Conservation (phyloP, 2,329 filamentous ascomycete species). For the Xylaria sp. region DNA sequence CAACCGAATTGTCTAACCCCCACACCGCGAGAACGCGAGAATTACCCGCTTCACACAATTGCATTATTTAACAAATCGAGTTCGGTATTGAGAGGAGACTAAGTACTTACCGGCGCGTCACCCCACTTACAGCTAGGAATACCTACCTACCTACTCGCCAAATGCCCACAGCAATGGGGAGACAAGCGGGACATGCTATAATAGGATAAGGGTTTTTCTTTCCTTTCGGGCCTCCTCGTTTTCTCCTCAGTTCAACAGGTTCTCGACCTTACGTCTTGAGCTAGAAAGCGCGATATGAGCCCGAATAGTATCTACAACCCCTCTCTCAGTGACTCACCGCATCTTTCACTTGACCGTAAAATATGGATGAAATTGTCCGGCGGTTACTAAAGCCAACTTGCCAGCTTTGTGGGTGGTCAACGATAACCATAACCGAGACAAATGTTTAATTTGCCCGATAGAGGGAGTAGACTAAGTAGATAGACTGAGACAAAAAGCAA, state of each 20-base stretch:
- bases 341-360: not conserved
- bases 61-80: constrained; percentile 2
- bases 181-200: constrained; percentile 18
- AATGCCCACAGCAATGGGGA: not conserved
- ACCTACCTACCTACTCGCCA: not conserved
- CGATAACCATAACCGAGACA: constrained; percentile 27
- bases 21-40: constrained; percentile 8
- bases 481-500: constrained; percentile 30
- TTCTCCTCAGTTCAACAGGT: constrained; percentile 4
- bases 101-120: not conserved
- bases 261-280: constrained; percentile 12
- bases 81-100: not conserved
- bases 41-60: constrained; percentile 14
- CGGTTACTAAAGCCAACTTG: constrained; percentile 5
- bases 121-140: constrained; percentile 11
- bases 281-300: constrained; percentile 9
- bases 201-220: constrained; percentile 29
- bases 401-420: constrained; percentile 7
- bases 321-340: constrained; percentile 10
- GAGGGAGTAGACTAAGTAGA: too few species aligned
- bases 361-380: not conserved
- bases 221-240: constrained; percentile 12
- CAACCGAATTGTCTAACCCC: not conserved
- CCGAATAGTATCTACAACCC: constrained; percentile 3
- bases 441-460: constrained; percentile 1